A percentile compares a stretch with the other conserved stretches of the same genome.
Evolutionary conservation across 2,329 filamentous ascomycete genomes (phyloP).

Genomic region (Eurotiales sp.): DNA sequence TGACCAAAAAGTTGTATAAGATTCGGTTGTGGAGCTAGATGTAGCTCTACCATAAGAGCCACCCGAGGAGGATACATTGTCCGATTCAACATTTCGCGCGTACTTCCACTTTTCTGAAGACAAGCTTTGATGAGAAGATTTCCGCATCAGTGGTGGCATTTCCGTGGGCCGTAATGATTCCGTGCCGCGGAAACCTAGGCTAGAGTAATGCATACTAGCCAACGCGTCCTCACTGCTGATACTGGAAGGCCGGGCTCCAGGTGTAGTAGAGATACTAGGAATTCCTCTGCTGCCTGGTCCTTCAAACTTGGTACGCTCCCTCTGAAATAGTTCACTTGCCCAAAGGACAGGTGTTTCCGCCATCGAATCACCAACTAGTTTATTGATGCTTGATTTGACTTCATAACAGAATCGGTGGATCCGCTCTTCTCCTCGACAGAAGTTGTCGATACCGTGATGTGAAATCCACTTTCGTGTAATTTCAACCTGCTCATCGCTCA

Average conservation of each 20-base stretch:
- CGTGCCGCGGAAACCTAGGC: constrained; percentile 25
- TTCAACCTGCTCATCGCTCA: constrained; percentile 92
- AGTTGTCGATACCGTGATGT: constrained; percentile 79
- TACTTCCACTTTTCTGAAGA: constrained; percentile 63
- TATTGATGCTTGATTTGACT: constrained; percentile 78
- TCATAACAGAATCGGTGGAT: constrained; percentile 93
- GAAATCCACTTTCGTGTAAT: constrained; percentile 79
- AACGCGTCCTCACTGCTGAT: constrained; percentile 43
- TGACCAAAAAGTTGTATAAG: constrained; percentile 82
- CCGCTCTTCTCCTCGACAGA: constrained; percentile 89
- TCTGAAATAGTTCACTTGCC: constrained; percentile 83
- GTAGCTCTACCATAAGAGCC: constrained; percentile 64
- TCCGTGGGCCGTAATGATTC: constrained; percentile 33
- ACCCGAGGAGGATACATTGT: constrained; percentile 52
- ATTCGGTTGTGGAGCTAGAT: constrained; percentile 69
- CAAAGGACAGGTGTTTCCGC: constrained; percentile 83
- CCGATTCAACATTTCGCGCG: constrained; percentile 57
- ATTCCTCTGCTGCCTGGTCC: constrained; percentile 36
- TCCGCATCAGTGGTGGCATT: constrained; percentile 44
- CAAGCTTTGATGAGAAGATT: constrained; percentile 66
- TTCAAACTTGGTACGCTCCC: constrained; percentile 54
- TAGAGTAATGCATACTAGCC: constrained; percentile 24
- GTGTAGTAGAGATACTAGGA: constrained; percentile 42
- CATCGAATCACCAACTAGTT: constrained; percentile 79
- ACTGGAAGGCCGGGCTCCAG: constrained; percentile 40